Evolutionary conservation across 1,284 basidiomycete species (phyloP), one percentile per base, ranked within the genome.

Genomic region (Rugiboletus extremiorientalis): DNA sequence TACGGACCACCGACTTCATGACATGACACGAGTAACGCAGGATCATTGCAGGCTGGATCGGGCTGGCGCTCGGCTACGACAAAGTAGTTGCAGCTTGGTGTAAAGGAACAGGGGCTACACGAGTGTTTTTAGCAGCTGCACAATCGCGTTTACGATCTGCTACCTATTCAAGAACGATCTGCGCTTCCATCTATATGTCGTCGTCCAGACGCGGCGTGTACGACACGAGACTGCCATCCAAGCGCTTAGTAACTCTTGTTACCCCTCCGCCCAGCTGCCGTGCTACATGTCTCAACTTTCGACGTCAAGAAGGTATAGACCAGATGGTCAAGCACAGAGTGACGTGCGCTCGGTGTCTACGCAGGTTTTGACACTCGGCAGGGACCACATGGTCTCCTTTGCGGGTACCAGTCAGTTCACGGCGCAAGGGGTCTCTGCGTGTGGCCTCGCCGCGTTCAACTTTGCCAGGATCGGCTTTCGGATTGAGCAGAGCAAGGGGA

Each of bases 381-480:
- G 46, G 4, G 72, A 74, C 47, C 64, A 61, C 34, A 70, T 77
- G 30, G 68, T 82, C 49, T 77, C 77, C 4, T 75, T 77, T 54
- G 62, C 66, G 15, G 80, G 82, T 22, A 74, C 76, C 12, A 79
- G 81, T 48, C 83, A 85, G 58, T 84, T 84, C 64, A 66, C 57
- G 8, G 61, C 60, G 11, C 72, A 61, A 31, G 76, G 76, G 1
- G 68, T 73, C 28, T 82, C 85, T 36, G 78, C 84, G 9, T 88
- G 85, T 61, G 86, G 85, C 22, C 73, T 88, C 27, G 85, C 84
- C 9, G 79, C 82, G 5, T 66, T 88, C 63, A 88, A 88, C 65
- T 85, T 84, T 60, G 82, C 81, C 6, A 72, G 83, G 50, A 63
- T 83, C 27, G 58, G 56, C 16, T 69, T 72, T 41, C 67, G 61